Evolutionary conservation across 2,329 filamentous ascomycete genomes (phyloP), one percentile per base, ranked within the genome.

Genomic region (Exophiala viscosa): DNA sequence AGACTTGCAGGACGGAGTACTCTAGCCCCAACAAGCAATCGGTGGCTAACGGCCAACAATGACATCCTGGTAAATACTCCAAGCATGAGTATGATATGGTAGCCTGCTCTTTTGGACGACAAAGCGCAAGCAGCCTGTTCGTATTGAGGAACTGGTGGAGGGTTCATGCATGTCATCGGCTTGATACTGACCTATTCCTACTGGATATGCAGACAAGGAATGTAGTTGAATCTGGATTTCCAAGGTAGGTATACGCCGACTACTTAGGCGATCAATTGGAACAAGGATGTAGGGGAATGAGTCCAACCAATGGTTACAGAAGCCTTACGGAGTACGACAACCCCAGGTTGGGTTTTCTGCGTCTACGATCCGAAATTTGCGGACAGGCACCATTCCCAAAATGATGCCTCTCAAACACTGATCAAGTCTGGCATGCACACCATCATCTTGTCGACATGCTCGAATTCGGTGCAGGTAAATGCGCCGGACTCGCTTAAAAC

Each of bases 261-360:
- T 28, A 28, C 23, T 28, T 28, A 4, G 23, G 23, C 23, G 23
- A 28, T 28, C 23, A 28, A 5, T 28, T 28, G 23, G 8, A 36
- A 36, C 34, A 36, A 10, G 34, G 14, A 36, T 36, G 5, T 15
- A 5, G 34, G 34, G 34, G 34, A 36, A 13, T 36, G 11, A 36
- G 17, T 44, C 45, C 39, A 44, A 18, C 35, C 31, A 53, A 44
- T 41, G 18, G n/a, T 44, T 18, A 28, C 23, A 44, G 41, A 15
- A 31, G 20, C 34, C 17, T 28, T n/a, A 20, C 32, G 15, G 23
- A 33, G 31, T 8, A 28, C 15, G 48, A 28, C 49, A 54, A 54
- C 50, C 50, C 32, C 20, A 40, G 47, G 42, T 35, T 52, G 54
- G 40, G 31, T 28, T 28, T 28, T 20, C 40, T 46, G 47, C 44